phyloP scores from a whole-genome alignment of 768 basidiomycete genomes.

The Dentipellis fragilis region DNA sequence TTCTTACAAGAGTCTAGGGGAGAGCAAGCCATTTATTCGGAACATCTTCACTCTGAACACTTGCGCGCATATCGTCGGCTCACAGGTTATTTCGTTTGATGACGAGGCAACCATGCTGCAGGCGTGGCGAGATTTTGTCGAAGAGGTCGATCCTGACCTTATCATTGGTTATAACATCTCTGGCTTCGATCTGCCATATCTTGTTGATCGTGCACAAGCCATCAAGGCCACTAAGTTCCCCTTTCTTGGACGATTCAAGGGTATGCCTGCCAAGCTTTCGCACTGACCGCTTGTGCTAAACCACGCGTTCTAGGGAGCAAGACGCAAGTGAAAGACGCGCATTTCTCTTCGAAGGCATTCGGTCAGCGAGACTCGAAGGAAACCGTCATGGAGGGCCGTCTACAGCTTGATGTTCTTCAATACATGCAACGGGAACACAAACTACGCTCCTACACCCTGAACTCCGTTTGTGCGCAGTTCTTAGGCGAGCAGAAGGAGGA shows the following conservation, averaged over 20 bases:
- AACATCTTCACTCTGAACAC: constrained; percentile 95
- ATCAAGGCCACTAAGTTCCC: constrained; percentile 63
- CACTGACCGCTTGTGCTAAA: not conserved
- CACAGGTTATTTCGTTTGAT: constrained; percentile 80
- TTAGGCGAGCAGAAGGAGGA: constrained; percentile 99
- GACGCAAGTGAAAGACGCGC: constrained; percentile 82
- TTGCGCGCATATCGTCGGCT: constrained; percentile 95
- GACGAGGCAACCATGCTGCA: constrained; percentile 67
- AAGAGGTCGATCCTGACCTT: constrained; percentile 87
- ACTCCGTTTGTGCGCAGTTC: constrained; percentile 96
- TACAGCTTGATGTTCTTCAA: constrained; percentile 93
- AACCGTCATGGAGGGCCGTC: constrained; percentile 78
- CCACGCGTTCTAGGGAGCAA: constrained; percentile 42
- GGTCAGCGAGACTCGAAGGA: constrained; percentile 96
- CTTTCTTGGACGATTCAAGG: constrained; percentile 45
- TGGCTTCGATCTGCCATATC: constrained; percentile 93
- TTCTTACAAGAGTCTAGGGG: constrained; percentile 41
- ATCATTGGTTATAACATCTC: constrained; percentile 94
- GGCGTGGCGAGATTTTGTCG: constrained; percentile 85
- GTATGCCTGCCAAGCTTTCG: not conserved
- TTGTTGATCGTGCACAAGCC: constrained; percentile 85
- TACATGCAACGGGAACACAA: constrained; percentile 99
- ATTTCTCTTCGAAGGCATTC: constrained; percentile 97
- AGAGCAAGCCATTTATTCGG: constrained; percentile 86
- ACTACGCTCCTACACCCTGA: constrained; percentile 91